Evolutionary conservation across 139 green algal genomes (phyloP).

Genomic region (Gonium pectorale): DNA sequence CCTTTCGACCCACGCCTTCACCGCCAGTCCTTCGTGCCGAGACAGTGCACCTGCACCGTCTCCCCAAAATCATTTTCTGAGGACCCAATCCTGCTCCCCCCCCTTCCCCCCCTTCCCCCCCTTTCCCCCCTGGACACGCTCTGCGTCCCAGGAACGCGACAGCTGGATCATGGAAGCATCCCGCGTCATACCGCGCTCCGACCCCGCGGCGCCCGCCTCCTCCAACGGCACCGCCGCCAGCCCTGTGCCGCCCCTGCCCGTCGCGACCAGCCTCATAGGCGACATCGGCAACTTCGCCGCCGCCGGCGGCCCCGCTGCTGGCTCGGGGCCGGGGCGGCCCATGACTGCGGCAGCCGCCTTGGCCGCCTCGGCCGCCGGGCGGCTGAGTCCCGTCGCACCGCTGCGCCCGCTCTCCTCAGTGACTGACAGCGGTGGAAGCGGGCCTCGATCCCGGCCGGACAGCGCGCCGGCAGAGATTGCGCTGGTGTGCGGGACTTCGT

Average conservation of each 20-base stretch:
- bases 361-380: background rate
- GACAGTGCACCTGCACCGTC: no score
- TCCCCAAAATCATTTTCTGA: no score
- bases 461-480: constrained; percentile 29
- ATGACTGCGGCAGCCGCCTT: no score
- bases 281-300: background rate
- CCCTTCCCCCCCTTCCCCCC: background rate
- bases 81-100: no score
- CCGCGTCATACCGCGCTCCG: constrained; percentile 18
- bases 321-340: background rate
- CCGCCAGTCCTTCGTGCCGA: no score
- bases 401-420: background rate
- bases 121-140: background rate
- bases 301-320: background rate
- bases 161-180: constrained; percentile 43
- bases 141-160: constrained; percentile 16
- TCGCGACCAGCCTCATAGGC: background rate
- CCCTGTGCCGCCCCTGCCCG: background rate
- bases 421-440: background rate
- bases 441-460: background rate
- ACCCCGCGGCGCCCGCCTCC: background rate
- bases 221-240: background rate
- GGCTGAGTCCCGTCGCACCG: background rate
- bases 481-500: constrained; percentile 11
- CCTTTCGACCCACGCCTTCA: no score